phyloP scores from a whole-genome alignment of 208 protist species.

The Trypanosoma brucei region DNA sequence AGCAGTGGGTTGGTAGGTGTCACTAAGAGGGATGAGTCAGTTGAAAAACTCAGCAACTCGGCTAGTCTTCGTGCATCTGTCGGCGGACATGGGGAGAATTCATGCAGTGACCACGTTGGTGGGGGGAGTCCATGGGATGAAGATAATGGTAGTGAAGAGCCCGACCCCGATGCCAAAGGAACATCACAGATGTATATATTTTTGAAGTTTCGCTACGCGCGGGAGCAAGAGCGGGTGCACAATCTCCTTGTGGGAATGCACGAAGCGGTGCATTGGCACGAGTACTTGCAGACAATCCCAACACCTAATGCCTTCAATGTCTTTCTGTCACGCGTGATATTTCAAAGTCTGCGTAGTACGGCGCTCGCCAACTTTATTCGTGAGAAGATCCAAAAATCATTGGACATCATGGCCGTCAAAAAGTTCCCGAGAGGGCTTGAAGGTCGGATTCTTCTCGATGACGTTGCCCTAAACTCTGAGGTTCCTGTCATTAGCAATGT shows the following conservation, averaged over 20 bases:
- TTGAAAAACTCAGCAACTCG: no score
- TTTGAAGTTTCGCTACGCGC: conserved; percentile 54
- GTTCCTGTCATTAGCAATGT: conserved; percentile 75
- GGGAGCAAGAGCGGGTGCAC: conserved; percentile 68
- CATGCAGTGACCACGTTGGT: no score
- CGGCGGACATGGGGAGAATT: no score
- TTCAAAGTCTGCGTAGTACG: conserved; percentile 63
- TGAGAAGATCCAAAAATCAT: conserved; percentile 52
- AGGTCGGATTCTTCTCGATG: conserved; percentile 70
- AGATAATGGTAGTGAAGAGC: background rate
- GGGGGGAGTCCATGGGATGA: background rate
- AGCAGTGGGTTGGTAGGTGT: no score
- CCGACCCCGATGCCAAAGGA: background rate
- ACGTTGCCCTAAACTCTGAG: conserved; percentile 60
- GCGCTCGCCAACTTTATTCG: conserved; percentile 42
- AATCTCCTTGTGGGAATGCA: conserved; percentile 39
- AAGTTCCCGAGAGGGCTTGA: conserved; percentile 78
- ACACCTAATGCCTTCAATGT: conserved; percentile 70
- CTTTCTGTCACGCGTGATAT: conserved; percentile 69
- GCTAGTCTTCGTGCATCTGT: no score
- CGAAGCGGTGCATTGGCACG: conserved; percentile 59
- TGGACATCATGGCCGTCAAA: conserved; percentile 43
- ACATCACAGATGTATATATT: conserved; percentile 12
- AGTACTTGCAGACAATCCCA: conserved; percentile 49
- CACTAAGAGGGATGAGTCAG: no score